phyloP scores from a whole-genome alignment of 2,329 filamentous ascomycete genomes.

The Colletotrichum nymphaeae region DNA sequence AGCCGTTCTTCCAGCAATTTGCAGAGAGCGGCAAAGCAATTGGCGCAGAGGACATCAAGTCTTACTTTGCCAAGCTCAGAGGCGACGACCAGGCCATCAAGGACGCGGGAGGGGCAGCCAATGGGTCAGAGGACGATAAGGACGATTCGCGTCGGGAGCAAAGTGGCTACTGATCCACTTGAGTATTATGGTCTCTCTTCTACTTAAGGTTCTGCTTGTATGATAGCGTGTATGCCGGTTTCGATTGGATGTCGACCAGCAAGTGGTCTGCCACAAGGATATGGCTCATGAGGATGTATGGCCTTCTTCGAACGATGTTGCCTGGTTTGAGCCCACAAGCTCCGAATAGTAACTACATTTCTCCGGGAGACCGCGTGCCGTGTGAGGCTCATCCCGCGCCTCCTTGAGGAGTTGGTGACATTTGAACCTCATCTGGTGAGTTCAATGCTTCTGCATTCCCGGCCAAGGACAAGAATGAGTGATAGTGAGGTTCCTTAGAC shows the following conservation, averaged over 20 bases:
- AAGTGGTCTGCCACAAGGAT: not conserved
- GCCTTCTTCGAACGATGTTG: not conserved
- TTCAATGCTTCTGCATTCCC: not conserved
- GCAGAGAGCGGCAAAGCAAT: constrained; percentile 91
- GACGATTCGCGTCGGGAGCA: constrained; percentile 61
- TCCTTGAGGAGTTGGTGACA: not conserved
- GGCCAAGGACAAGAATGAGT: not conserved
- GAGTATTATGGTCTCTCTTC: not conserved
- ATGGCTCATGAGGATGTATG: not conserved
- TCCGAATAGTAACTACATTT: not conserved
- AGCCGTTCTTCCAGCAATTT: constrained; percentile 92
- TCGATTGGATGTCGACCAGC: not conserved
- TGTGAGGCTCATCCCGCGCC: not conserved
- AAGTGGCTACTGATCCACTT: constrained; percentile 57
- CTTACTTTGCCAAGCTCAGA: constrained; percentile 92
- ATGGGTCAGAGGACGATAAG: constrained; percentile 46
- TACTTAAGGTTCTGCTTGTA: not conserved
- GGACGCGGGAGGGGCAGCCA: constrained; percentile 68
- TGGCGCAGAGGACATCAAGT: constrained; percentile 94
- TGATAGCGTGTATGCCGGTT: not conserved
- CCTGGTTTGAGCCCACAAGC: not conserved
- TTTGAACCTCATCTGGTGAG: not conserved
- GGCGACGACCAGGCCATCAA: constrained; percentile 84
- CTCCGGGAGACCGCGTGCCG: not conserved
- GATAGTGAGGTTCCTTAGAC: not conserved